These are phyloP conservation scores for Melampsora larici-populina DNA, from an alignment of 1,284 basidiomycete genomes.

Conservation along the genomic window DNA sequence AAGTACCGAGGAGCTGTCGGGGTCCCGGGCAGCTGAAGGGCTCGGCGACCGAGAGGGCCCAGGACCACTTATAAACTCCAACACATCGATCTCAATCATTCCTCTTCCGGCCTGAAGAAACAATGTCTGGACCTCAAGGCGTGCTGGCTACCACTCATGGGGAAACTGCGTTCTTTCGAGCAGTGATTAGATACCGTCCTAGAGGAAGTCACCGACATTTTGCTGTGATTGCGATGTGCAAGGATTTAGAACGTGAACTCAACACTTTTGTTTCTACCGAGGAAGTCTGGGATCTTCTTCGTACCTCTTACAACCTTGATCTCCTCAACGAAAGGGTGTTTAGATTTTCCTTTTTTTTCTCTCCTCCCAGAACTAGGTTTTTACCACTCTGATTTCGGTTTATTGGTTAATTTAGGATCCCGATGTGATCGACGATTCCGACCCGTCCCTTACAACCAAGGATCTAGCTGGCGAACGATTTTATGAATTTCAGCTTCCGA, in stretches of 20 bases:
- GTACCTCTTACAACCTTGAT: constrained; percentile 33
- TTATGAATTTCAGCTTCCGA: constrained; percentile 40
- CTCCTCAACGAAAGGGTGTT: constrained; percentile 23
- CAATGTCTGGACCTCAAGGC: neutral
- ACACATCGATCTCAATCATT: too few relatives aligned
- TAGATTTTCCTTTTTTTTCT: neutral
- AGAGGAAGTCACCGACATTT: constrained; percentile 24
- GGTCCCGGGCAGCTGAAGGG: too few relatives aligned
- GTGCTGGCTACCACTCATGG: constrained; percentile 21
- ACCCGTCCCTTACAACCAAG: constrained; percentile 5
- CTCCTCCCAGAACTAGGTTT: too few relatives aligned
- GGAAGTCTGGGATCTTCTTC: constrained; percentile 10
- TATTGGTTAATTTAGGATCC: constrained; percentile 7
- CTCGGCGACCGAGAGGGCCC: too few relatives aligned
- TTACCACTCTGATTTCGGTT: neutral
- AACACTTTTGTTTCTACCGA: constrained; percentile 17
- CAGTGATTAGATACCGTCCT: constrained; percentile 26
- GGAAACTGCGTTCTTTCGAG: constrained; percentile 39
- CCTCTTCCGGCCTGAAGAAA: neutral
- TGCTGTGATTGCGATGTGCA: constrained; percentile 37
- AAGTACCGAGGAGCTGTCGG: too few relatives aligned
- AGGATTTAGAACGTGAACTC: constrained; percentile 35
- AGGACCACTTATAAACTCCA: too few relatives aligned
- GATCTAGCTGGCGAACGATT: constrained; percentile 19
- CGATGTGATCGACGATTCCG: constrained; percentile 22